Base-by-base conservation (phyloP, 139 green algal species). In the Tetradesmus obliquus region DNA sequence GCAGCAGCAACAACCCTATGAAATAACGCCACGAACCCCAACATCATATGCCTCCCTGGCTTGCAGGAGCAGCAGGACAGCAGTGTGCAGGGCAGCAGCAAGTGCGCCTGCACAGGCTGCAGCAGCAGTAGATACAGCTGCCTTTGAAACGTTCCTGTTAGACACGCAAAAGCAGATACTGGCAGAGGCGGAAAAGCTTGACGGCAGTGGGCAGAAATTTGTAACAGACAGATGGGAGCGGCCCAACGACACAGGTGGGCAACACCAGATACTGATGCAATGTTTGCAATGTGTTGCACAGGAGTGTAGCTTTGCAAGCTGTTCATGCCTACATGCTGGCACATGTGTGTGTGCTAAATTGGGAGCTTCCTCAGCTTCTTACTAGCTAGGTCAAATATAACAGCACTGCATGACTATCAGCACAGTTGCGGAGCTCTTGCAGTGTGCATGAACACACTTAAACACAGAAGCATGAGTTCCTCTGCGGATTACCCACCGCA, bases 141-240 rank as follows among this genome's bases (percentile, higher is more conserved):
- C 91, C 12, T 95, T 95, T 55, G 90, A 93, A 53, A 60, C 76
- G 4, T 97, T 97, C 71, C 82, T 95, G 55, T 58, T 96, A 1
- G 86, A 85, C 1, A 93, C 89, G 22, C 96, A 97, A 86, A 20
- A 90, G 7, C 32, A 71, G 22, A 97, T 97, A 10, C 93, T 96
- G 13, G 20, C 66, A 74, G 82, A 90, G 55, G 88, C 92, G 19
- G 95, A 96, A 81, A n/a, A 85, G 72, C 69, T 97, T 19, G 96
- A 98, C 32, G 95, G 95, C 88, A 96, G 91, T 55, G 94, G 96
- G 6, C 54, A 69, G 0, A 87, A 10, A 0, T 98, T 98, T 58
- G 2, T 93, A 12, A 91, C 87, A 19, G 97, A 98, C 55, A 86
- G 91, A 3, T 98, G 96, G 96, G 86, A 95, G 13, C 91, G 96